Evolutionary conservation across 345 rosid genomes (phyloP).

Genomic region (Citrus sp.): DNA sequence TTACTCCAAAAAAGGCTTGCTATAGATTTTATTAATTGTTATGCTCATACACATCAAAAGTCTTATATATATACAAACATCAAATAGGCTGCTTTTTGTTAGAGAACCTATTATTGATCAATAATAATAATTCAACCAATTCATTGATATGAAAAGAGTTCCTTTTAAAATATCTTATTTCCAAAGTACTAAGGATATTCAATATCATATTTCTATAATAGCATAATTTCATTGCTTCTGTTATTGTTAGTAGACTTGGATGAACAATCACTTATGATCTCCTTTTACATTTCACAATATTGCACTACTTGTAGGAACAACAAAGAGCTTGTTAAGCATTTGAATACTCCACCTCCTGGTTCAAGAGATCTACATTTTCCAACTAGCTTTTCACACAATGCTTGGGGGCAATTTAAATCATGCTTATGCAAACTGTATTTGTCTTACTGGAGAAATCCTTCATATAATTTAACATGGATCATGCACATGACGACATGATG

Average conservation of each 20-base stretch:
- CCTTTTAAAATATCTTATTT: no score
- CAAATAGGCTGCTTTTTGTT: no score
- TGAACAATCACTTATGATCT: not conserved
- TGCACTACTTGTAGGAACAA: constrained; percentile 33
- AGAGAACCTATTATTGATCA: no score
- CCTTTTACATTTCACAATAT: not conserved
- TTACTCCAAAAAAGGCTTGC: no score
- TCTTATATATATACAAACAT: no score
- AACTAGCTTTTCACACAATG: constrained; percentile 45
- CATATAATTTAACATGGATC: constrained; percentile 59
- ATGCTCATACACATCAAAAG: not conserved
- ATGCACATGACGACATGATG: constrained; percentile 31
- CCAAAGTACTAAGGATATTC: no score
- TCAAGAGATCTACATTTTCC: constrained; percentile 58
- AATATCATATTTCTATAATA: no score
- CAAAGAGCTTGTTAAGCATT: constrained; percentile 36
- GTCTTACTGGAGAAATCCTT: constrained; percentile 83
- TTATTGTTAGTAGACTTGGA: not conserved
- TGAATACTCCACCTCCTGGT: constrained; percentile 39
- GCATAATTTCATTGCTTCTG: no score
- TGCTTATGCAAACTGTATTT: constrained; percentile 62
- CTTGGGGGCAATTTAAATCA: constrained; percentile 63
- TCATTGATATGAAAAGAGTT: not conserved
- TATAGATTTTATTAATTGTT: no score
- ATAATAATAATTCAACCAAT: no score